Evolutionary conservation across 2,329 filamentous ascomycete genomes (phyloP).

Genomic region (Tolypocladium cylindrosporum): DNA sequence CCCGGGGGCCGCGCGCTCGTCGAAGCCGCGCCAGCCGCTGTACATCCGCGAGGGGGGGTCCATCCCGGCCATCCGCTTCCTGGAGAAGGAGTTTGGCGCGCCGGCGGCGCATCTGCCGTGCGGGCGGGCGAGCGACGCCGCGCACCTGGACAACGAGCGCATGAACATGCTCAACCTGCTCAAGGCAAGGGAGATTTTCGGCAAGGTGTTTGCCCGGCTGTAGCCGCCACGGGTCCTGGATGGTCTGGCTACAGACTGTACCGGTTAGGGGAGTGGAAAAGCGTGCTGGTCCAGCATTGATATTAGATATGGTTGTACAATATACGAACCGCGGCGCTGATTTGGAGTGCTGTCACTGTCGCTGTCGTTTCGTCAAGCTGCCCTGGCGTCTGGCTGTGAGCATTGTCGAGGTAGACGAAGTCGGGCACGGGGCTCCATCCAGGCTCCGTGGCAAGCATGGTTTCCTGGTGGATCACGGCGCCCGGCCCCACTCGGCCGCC

Average conservation of each 20-base stretch:
- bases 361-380: no score
- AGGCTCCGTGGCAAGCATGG: not conserved
- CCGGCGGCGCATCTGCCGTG: conserved; percentile 89
- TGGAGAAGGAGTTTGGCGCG: conserved; percentile 88
- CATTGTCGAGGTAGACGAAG: no score
- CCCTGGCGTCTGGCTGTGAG: no score
- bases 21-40: conserved; percentile 53
- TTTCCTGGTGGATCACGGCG: not conserved
- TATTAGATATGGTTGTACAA: not conserved
- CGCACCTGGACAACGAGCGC: conserved; percentile 93
- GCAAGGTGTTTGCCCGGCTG: conserved; percentile 67
- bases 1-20: not conserved
- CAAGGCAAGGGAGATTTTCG: conserved; percentile 88
- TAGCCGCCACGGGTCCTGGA: conserved; percentile 13
- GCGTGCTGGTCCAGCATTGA: not conserved
- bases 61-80: conserved; percentile 85
- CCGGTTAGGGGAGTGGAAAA: not conserved
- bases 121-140: conserved; percentile 87
- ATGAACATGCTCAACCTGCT: conserved; percentile 77
- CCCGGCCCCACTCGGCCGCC: not conserved
- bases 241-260: not conserved
- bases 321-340: not conserved
- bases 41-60: conserved; percentile 95
- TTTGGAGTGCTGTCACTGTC: no score
- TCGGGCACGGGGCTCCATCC: no score